Evolutionary conservation across 2,329 filamentous ascomycete species (phyloP).

Genomic region (Fusarium multiceps): DNA sequence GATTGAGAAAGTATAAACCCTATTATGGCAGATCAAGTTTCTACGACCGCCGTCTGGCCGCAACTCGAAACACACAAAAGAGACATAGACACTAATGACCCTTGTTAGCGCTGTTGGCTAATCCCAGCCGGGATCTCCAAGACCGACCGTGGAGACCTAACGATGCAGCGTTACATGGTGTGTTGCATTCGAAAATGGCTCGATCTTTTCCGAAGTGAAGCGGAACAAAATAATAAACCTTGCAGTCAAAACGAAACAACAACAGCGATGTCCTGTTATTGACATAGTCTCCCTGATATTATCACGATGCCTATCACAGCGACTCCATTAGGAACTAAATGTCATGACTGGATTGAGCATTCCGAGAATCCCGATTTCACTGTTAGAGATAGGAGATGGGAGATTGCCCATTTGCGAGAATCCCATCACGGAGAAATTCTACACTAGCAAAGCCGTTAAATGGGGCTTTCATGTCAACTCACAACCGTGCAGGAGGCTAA

Average conservation of each 20-base stretch:
- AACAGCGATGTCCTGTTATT: constrained; percentile 6
- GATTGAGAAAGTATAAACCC: constrained; percentile 10
- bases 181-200: constrained; percentile 16
- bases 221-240: background rate
- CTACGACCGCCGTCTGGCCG: constrained; percentile 30
- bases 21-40: constrained; percentile 24
- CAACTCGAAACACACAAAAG: constrained; percentile 43
- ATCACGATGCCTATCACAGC: background rate
- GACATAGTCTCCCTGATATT: constrained; percentile 4
- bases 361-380: background rate
- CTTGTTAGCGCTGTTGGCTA: constrained; percentile 3
- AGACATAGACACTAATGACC: constrained; percentile 17
- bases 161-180: constrained; percentile 25
- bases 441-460: constrained; percentile 9
- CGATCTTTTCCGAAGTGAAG: constrained; percentile 11
- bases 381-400: background rate
- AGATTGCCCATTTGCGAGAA: background rate
- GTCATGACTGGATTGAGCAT: background rate
- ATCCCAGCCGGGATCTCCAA: constrained; percentile 5
- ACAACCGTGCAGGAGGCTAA: constrained; percentile 9
- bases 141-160: background rate
- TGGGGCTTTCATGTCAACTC: background rate
- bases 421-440: background rate
- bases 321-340: background rate
- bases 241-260: constrained; percentile 19